Evolutionary conservation across 192 early-diverging fungal genomes (phyloP), one percentile per base, ranked within the genome.

Genomic region (Endogone sp.): DNA sequence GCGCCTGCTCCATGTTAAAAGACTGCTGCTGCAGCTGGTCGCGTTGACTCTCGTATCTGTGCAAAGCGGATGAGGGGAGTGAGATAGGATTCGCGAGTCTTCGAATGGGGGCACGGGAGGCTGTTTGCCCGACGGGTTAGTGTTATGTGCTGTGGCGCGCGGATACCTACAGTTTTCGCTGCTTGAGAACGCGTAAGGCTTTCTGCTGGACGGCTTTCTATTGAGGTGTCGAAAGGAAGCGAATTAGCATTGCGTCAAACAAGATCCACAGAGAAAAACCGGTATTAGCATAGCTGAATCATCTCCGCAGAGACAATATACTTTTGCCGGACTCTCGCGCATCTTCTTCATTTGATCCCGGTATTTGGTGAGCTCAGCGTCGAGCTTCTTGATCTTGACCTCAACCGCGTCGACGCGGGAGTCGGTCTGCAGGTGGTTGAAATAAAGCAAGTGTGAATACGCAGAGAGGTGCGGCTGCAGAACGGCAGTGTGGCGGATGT

Each of bases 1-100:
- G 76, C 56, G 94, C 92, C 82, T 97, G 95, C 78, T 99, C 98
- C 98, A 99, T 99, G 82, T 98, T 99, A 74, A 96, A 98, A 29
- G 96, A 90, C 79, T 98, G 95, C 77, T 97, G 95, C 79, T 90
- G 90, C 57, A 98, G 85, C 71, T 96, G 92, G 68, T 99, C 95
- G 44, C 94, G 85, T 78, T 98, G 96, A 27, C 81, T 83, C 77
- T 99, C 98, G 76, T 97, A 93, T 22, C 87, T 92, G 71, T 23
- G n/a, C n/a, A n/a, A n/a, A n/a, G n/a, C n/a, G n/a, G n/a, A n/a
- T n/a, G n/a, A n/a, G n/a, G n/a, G 11, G 13, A 11, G 24, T 25
- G 37, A 4, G 56, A 25, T 4, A 63, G 29, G 24, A n/a, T n/a
- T n/a, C n/a, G n/a, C n/a, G n/a, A n/a, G 2, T 57, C n/a, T 57